These are phyloP conservation scores for Secale cereale DNA, from an alignment of 176 grass and related monocot genomes.

Conservation along the genomic window DNA sequence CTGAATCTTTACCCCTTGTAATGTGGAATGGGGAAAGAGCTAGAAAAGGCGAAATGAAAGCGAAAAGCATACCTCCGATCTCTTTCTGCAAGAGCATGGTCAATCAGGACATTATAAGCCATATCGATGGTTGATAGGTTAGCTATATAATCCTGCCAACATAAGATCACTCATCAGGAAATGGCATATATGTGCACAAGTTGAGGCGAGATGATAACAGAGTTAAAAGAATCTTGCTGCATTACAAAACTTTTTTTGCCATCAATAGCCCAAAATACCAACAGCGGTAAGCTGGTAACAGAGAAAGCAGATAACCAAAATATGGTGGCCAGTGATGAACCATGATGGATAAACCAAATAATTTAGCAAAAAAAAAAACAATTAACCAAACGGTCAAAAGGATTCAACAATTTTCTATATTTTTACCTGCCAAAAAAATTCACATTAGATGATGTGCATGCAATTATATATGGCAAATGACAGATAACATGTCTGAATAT, in stretches of 20 bases:
- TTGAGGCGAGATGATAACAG: not conserved
- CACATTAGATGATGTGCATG: not conserved
- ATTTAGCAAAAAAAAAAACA: not conserved
- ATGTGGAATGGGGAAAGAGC: not conserved
- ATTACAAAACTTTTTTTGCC: slow-evolving; percentile 13
- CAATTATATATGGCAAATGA: not conserved
- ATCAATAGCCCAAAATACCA: not conserved
- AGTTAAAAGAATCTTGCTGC: not conserved
- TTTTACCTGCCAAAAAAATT: not conserved
- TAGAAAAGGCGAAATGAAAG: slow-evolving; percentile 13
- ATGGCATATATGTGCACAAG: not conserved
- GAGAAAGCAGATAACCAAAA: slow-evolving; percentile 4
- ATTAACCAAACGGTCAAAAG: not conserved
- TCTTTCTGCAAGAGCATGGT: slow-evolving; percentile 94
- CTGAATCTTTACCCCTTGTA: not conserved
- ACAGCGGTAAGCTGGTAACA: not conserved
- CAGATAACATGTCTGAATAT: not conserved
- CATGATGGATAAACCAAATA: not conserved
- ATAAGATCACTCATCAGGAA: slow-evolving; percentile 36
- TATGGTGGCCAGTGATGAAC: not conserved
- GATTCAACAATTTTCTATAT: not conserved
- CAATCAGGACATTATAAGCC: slow-evolving; percentile 92
- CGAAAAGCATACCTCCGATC: slow-evolving; percentile 79
- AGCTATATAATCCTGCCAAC: slow-evolving; percentile 94
- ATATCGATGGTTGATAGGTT: slow-evolving; percentile 81